phyloP scores from a whole-genome alignment of 2,329 filamentous ascomycete genomes.

The Hymenotorrendiella dingleyae region DNA sequence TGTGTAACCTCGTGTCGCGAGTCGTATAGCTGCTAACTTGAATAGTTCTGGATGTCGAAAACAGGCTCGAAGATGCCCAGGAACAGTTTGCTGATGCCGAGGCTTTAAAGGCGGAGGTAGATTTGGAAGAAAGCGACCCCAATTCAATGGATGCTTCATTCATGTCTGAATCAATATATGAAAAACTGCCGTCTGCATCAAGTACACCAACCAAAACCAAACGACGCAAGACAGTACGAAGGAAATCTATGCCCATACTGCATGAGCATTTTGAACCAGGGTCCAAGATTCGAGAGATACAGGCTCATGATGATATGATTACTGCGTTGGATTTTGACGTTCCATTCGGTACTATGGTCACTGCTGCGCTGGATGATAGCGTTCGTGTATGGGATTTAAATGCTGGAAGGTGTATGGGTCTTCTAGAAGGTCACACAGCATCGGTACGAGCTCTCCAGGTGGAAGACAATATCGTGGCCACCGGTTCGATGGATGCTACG shows the following conservation, averaged over 20 bases:
- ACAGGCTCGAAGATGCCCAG: conserved; percentile 56
- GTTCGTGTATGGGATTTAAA: conserved; percentile 96
- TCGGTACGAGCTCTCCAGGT: conserved; percentile 91
- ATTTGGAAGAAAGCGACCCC: conserved; percentile 39
- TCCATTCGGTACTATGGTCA: conserved; percentile 94
- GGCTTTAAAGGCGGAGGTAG: conserved; percentile 46
- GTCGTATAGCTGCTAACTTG: conserved; percentile 9
- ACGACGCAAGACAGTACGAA: conserved; percentile 52
- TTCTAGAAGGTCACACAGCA: conserved; percentile 88
- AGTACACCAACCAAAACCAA: conserved; percentile 46
- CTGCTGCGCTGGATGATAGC: conserved; percentile 85
- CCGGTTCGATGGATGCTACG: conserved; percentile 89
- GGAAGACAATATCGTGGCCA: conserved; percentile 91
- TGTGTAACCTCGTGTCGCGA: conserved; percentile 37
- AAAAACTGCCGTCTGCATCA: conserved; percentile 65
- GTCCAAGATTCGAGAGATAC: conserved; percentile 79
- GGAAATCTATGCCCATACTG: conserved; percentile 86
- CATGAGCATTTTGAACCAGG: conserved; percentile 94
- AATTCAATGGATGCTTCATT: conserved; percentile 54
- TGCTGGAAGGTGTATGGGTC: conserved; percentile 83
- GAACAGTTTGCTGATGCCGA: conserved; percentile 53
- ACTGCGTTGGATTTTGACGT: conserved; percentile 93
- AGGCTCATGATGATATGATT: conserved; percentile 81
- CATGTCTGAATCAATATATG: conserved; percentile 98
- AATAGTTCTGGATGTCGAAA: conserved; percentile 57